A percentile compares a stretch with the other conserved stretches of the same genome.
phyloP scores from a whole-genome alignment of 345 rosid species.

The Psidium guajava region DNA sequence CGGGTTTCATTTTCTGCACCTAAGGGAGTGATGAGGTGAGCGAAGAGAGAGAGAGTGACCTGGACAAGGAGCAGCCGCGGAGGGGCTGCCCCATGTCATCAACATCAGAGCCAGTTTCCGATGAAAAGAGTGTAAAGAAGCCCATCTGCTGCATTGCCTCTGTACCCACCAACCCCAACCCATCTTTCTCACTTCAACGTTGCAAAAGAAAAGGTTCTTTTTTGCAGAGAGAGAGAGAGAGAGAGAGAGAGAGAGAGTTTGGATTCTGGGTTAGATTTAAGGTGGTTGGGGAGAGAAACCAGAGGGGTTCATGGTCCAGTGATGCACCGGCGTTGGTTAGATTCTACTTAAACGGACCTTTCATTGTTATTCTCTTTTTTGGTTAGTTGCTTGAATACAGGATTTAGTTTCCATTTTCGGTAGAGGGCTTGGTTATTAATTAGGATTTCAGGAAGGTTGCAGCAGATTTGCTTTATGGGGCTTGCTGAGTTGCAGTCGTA shows the following conservation, averaged over 20 bases:
- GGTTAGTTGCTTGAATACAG: neutral
- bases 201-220: neutral
- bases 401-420: neutral
- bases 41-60: conserved; percentile 13
- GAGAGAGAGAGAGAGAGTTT: neutral
- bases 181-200: neutral
- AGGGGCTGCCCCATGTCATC: conserved; percentile 33
- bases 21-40: neutral
- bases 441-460: neutral
- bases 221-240: neutral
- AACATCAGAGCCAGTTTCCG: neutral
- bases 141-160: neutral
- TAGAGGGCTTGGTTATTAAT: neutral
- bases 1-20: neutral
- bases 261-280: neutral
- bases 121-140: neutral
- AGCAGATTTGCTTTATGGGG: neutral
- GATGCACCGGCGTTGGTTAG: neutral
- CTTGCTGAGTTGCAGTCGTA: neutral
- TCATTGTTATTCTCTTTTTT: neutral
- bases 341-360: neutral
- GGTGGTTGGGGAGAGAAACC: neutral
- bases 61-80: conserved; percentile 30
- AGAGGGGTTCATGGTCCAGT: neutral
- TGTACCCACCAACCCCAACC: neutral